Percentiles rank a stretch among this genome's conserved stretches.
These are phyloP conservation scores for Apiospora koreana DNA, from an alignment of 2,329 filamentous ascomycete species.

Conservation along the genomic window DNA sequence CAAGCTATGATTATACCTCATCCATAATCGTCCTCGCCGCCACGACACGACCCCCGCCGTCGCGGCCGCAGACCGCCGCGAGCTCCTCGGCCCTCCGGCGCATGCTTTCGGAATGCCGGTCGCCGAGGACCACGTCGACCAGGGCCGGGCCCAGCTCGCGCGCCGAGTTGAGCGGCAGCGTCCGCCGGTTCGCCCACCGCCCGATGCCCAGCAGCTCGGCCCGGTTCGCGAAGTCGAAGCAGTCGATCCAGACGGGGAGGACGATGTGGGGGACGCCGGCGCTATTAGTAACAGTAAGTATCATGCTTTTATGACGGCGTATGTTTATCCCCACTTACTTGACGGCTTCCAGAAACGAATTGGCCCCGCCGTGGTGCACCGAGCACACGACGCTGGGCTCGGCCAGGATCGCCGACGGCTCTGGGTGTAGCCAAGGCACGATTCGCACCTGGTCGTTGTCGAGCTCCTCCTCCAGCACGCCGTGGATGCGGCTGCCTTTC, in stretches of 20 bases:
- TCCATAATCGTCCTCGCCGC: neutral
- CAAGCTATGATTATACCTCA: neutral
- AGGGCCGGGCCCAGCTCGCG: neutral
- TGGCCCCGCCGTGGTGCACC: neutral
- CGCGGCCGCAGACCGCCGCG: neutral
- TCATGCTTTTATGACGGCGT: no score
- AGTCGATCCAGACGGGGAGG: neutral
- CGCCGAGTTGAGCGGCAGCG: neutral
- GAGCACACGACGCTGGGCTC: neutral
- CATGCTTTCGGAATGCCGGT: neutral
- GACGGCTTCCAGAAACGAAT: neutral
- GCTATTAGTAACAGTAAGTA: no score
- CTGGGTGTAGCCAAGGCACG: neutral
- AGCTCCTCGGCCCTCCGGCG: neutral
- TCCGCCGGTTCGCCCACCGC: neutral
- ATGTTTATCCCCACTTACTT: neutral
- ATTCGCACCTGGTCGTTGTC: slow-evolving; percentile 1
- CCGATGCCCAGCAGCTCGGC: neutral
- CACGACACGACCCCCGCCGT: neutral
- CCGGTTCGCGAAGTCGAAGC: neutral
- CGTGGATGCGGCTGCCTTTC: slow-evolving; percentile 16
- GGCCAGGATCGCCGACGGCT: neutral
- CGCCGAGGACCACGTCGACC: neutral
- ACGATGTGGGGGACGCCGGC: neutral
- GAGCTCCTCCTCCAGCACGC: slow-evolving; percentile 19